Evolutionary conservation across 1,139 yeast species (phyloP).

Genomic region (Scheffersomyces titani): DNA sequence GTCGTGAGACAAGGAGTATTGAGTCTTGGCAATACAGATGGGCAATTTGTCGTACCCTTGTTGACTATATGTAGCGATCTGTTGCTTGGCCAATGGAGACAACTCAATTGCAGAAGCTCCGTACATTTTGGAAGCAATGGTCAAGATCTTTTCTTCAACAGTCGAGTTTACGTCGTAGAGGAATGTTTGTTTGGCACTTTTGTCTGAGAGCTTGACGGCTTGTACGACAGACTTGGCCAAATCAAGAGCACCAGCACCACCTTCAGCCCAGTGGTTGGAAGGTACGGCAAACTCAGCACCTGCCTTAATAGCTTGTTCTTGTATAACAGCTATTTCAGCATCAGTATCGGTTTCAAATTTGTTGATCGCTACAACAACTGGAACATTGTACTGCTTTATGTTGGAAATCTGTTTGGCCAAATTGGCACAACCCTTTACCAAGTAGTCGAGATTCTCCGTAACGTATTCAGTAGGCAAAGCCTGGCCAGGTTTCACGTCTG

Average conservation of each 20-base stretch:
- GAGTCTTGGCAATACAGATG: slow-evolving; percentile 82
- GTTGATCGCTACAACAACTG: slow-evolving; percentile 80
- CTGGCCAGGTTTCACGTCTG: slow-evolving; percentile 82
- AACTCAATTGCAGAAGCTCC: slow-evolving; percentile 73
- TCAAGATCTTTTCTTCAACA: slow-evolving; percentile 62
- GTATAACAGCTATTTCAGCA: slow-evolving; percentile 67
- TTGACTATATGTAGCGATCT: slow-evolving; percentile 62
- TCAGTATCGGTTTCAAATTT: slow-evolving; percentile 70
- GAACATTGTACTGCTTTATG: slow-evolving; percentile 69
- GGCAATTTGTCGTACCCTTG: slow-evolving; percentile 79
- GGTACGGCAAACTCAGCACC: slow-evolving; percentile 78
- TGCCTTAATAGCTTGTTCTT: slow-evolving; percentile 62
- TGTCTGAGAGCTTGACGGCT: slow-evolving; percentile 45
- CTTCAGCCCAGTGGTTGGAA: slow-evolving; percentile 80
- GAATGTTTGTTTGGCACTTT: slow-evolving; percentile 46
- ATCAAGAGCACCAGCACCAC: slow-evolving; percentile 73
- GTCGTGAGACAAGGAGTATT: slow-evolving; percentile 79
- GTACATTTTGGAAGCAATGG: slow-evolving; percentile 74
- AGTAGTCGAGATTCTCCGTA: slow-evolving; percentile 65
- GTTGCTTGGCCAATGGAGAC: slow-evolving; percentile 64
- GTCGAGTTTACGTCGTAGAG: slow-evolving; percentile 60
- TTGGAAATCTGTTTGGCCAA: slow-evolving; percentile 75
- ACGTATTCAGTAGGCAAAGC: slow-evolving; percentile 67
- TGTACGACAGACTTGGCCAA: slow-evolving; percentile 70
- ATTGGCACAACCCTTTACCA: slow-evolving; percentile 67